Evolutionary conservation across 2,329 filamentous ascomycete genomes (phyloP).

Genomic region (Triangularia setosa): DNA sequence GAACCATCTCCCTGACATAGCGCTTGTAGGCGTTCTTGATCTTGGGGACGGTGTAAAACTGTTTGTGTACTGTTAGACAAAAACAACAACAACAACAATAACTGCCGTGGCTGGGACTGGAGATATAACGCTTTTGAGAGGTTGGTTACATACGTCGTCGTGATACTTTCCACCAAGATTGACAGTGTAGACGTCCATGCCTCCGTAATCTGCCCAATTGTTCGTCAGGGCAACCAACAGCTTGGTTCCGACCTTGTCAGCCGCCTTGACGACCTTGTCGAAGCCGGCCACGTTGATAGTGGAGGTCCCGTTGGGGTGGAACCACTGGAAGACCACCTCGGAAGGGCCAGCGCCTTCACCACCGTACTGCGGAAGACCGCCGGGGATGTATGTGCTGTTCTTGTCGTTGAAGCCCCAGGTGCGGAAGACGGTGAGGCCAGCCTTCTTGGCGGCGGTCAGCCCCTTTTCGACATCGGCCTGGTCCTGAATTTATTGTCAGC

Average conservation of each 20-base stretch:
- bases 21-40: constrained; percentile 52
- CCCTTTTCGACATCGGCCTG: constrained; percentile 45
- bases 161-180: constrained; percentile 51
- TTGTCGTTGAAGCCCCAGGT: constrained; percentile 58
- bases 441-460: constrained; percentile 42
- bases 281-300: constrained; percentile 44
- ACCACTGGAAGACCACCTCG: constrained; percentile 45
- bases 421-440: constrained; percentile 50
- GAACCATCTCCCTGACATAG: constrained; percentile 58
- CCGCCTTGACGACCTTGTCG: constrained; percentile 49
- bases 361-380: constrained; percentile 49
- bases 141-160: constrained; percentile 43
- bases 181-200: constrained; percentile 57
- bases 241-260: constrained; percentile 47
- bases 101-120: no score
- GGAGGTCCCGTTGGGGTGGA: constrained; percentile 40
- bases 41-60: constrained; percentile 47
- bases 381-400: constrained; percentile 43
- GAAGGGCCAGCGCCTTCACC: constrained; percentile 44
- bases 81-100: no score
- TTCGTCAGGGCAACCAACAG: constrained; percentile 53
- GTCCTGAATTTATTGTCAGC: constrained; percentile 33
- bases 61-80: constrained; percentile 1
- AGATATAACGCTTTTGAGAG: no score
- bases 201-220: constrained; percentile 57